Evolutionary conservation across 306 rosid species (phyloP), one percentile per base, ranked within the genome.

Genomic region (Cicer chorassanicum): DNA sequence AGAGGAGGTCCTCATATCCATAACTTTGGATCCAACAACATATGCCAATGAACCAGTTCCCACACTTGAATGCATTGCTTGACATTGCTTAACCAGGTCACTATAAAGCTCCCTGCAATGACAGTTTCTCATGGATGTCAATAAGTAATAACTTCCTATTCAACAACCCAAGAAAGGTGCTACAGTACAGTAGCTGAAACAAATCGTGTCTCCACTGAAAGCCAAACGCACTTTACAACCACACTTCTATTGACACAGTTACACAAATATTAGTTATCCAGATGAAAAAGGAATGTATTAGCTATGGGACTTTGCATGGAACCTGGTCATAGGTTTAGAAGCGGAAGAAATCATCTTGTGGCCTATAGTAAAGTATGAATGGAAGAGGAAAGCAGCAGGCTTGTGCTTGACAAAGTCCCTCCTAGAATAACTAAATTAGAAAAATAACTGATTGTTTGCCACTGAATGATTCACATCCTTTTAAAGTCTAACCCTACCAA

Each of bases 21-120:
- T 86, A 56, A 93, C 90, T 84, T 88, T 91, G 80, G 97, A 86
- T 60, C 98, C 98, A 81, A 93, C 96, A 74, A 86, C 85, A 86
- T 89, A 89, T 70, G 97, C 97, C 85, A 93, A 86, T 1, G 96
- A 89, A 83, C 98, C 98, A 65, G 97, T 93, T 83, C 98, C 98
- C 43, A 93, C 83, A 69, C 93, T 93, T 54, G 98, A 85, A 87
- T 93, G 97, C 96, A 93, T 85, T 73, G 67, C 76, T 70, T 87
- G 97, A 83, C 98, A 93, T 80, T 88, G 96, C 86, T 81, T 88
- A 80, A 93, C 83, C 86, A 91, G 87, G 77, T 88, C 83, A 72
- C 77, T 72, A 59, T 89, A 91, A 45, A 75, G 97, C 74, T 91
- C 88, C 93, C 98, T 93, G 88, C 88, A 91, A 80, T 54, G 11